Conservation (phyloP, 106 monocot genomes). For the Apostasia ramifera region DNA sequence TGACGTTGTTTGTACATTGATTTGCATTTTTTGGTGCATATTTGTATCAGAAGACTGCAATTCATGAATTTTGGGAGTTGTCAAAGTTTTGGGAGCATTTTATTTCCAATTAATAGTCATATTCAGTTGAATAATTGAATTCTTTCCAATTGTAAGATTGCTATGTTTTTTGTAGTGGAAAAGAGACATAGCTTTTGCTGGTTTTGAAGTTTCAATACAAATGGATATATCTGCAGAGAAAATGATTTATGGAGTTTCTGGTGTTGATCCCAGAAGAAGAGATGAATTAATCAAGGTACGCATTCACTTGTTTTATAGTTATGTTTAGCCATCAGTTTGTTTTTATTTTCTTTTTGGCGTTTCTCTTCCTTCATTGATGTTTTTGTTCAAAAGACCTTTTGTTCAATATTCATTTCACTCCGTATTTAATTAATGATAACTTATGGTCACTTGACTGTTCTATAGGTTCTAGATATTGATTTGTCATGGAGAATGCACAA, state of each 20-base stretch:
- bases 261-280: constrained; percentile 74
- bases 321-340: no score
- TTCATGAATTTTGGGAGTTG: no score
- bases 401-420: no score
- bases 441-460: background rate
- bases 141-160: background rate
- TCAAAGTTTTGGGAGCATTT: no score
- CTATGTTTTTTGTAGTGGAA: constrained; percentile 55
- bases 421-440: no score
- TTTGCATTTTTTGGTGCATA: no score
- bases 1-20: no score
- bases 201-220: constrained; percentile 90
- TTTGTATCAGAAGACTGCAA: no score
- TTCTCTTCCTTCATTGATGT: no score
- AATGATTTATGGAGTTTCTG: constrained; percentile 87
- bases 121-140: background rate
- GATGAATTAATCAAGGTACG: constrained; percentile 85
- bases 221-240: constrained; percentile 95
- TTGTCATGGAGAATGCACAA: constrained; percentile 94
- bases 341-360: no score
- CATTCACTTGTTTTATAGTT: background rate
- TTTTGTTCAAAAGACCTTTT: no score
- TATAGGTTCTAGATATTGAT: constrained; percentile 85
- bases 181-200: constrained; percentile 94
- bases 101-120: no score